A percentile compares a stretch with the other conserved stretches of the same genome.
phyloP scores from a whole-genome alignment of 2,329 filamentous ascomycete species.

The Diaporthe citri region DNA sequence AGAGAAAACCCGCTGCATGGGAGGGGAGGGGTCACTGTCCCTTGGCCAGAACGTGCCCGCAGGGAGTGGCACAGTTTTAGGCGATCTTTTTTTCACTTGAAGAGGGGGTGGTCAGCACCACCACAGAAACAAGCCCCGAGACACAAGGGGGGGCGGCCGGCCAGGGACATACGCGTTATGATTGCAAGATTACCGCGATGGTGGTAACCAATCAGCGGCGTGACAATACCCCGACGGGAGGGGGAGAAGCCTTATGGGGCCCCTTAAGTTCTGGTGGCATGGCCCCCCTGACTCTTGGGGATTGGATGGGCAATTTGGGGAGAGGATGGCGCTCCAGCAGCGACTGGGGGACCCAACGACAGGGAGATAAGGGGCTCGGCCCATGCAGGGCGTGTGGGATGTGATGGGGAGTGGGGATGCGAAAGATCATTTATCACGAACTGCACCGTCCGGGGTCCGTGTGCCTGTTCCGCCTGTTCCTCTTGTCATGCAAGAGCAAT shows the following conservation, averaged over 20 bases:
- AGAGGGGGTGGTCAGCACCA: neutral
- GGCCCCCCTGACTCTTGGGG: neutral
- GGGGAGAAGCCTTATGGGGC: neutral
- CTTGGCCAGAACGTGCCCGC: conserved; percentile 1
- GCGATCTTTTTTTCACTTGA: neutral
- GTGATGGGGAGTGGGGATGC: conserved; percentile 9
- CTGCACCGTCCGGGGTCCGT: neutral
- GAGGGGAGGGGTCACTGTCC: no score
- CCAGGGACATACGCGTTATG: conserved; percentile 5
- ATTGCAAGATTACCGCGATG: conserved; percentile 8
- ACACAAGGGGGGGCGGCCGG: neutral
- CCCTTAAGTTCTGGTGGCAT: neutral
- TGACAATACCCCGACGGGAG: conserved; percentile 6
- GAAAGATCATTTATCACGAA: neutral
- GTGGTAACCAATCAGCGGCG: conserved; percentile 27
- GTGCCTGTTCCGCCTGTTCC: neutral
- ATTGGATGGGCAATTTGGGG: neutral
- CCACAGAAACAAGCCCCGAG: conserved; percentile 9
- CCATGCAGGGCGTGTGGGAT: conserved; percentile 12
- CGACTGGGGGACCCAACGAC: neutral
- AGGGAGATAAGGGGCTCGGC: neutral
- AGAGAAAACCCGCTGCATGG: neutral
- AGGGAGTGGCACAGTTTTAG: neutral
- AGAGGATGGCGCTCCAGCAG: neutral
- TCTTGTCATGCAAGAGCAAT: neutral